These are phyloP conservation scores for Mycosphaerella arachidis DNA, from an alignment of 2,329 filamentous ascomycete species.

Conservation along the genomic window DNA sequence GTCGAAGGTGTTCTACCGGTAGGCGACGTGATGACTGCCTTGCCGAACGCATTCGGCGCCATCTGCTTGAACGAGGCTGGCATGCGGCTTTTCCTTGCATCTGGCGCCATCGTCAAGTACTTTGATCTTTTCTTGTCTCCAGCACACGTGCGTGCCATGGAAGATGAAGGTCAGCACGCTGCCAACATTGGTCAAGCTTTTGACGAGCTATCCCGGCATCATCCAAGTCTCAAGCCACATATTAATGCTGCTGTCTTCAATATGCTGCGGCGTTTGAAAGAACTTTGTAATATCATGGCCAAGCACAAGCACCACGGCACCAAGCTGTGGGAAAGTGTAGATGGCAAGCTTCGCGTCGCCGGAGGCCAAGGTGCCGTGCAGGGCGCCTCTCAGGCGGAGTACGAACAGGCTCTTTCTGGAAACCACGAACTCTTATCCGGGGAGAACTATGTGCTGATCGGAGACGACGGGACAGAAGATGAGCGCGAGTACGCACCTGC, in stretches of 20 bases:
- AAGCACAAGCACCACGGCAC: slow-evolving; percentile 67
- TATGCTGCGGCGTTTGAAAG: slow-evolving; percentile 78
- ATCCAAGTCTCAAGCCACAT: slow-evolving; percentile 72
- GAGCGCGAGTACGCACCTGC: slow-evolving; percentile 22
- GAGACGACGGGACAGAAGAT: slow-evolving; percentile 42
- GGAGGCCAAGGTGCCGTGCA: slow-evolving; percentile 33
- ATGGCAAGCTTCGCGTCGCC: slow-evolving; percentile 42
- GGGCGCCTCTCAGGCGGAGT: slow-evolving; percentile 5
- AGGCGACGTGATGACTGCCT: slow-evolving; percentile 77
- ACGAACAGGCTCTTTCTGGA: slow-evolving; percentile 8
- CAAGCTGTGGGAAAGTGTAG: slow-evolving; percentile 59
- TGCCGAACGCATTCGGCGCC: slow-evolving; percentile 84
- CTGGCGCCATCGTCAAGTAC: slow-evolving; percentile 76
- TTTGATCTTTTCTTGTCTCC: slow-evolving; percentile 97
- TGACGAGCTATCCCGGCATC: slow-evolving; percentile 90
- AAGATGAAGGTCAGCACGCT: slow-evolving; percentile 62
- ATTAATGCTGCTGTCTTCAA: slow-evolving; percentile 83
- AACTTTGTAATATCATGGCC: slow-evolving; percentile 68
- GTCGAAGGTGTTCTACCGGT: slow-evolving; percentile 71
- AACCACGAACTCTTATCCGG: background rate
- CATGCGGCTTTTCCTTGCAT: slow-evolving; percentile 80
- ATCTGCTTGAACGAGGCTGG: slow-evolving; percentile 88
- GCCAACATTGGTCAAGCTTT: slow-evolving; percentile 75
- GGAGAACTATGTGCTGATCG: background rate
- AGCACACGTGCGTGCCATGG: slow-evolving; percentile 79